A percentile compares a stretch with the other conserved stretches of the same genome.
Evolutionary conservation across 805 yeast species (phyloP).

Genomic region (Saturnispora halmiae): DNA sequence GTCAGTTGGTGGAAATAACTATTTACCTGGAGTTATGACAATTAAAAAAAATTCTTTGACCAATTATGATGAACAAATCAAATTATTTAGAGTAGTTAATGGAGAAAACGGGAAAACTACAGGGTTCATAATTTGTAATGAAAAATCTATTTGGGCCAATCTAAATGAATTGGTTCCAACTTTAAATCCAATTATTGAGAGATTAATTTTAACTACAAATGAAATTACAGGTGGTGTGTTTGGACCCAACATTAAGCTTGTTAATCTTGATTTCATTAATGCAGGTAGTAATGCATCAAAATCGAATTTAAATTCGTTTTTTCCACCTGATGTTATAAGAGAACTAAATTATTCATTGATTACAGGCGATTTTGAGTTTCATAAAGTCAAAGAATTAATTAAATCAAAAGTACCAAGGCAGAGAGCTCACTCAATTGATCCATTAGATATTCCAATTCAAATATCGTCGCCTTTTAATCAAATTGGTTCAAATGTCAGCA

Average conservation of each 20-base stretch:
- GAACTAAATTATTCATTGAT: conserved; percentile 3
- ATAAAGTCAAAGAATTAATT: conserved; percentile 2
- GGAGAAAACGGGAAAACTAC: not conserved
- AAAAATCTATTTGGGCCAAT: not conserved
- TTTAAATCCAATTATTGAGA: no score
- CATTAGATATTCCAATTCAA: not conserved
- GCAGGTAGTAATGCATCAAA: not conserved
- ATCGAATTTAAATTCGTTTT: not conserved
- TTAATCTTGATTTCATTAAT: not conserved
- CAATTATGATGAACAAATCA: not conserved
- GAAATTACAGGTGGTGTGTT: not conserved
- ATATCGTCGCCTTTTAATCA: conserved; percentile 5
- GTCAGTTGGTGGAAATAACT: not conserved
- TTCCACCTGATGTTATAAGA: conserved; percentile 4
- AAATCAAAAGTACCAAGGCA: conserved; percentile 9
- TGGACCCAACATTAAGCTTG: not conserved
- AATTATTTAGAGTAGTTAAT: not conserved
- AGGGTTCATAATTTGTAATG: conserved; percentile 6
- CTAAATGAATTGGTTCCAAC: not conserved
- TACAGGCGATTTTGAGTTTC: not conserved
- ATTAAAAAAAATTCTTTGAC: not conserved
- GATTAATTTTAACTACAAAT: not conserved
- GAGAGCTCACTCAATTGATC: conserved; percentile 3
- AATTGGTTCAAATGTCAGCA: not conserved
- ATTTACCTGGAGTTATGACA: not conserved